These are phyloP conservation scores for Mucor sp. DNA, from an alignment of 371 early-diverging fungal genomes.

Conservation along the genomic window DNA sequence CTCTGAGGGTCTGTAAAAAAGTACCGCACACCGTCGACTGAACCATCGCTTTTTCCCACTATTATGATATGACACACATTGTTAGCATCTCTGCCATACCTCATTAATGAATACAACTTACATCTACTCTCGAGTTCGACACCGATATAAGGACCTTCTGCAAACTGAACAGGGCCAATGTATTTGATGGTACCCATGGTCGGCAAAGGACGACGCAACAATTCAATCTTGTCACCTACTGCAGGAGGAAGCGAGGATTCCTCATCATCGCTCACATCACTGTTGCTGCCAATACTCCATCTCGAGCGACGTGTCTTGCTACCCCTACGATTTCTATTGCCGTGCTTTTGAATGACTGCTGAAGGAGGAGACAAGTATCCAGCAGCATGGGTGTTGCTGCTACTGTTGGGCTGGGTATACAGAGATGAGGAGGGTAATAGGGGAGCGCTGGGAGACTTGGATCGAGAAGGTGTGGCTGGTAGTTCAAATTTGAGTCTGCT, in stretches of 20 bases:
- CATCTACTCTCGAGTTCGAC: slow-evolving; percentile 38
- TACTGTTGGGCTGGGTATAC: background rate
- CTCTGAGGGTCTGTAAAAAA: slow-evolving; percentile 35
- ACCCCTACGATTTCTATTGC: background rate
- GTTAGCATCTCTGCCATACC: too few species aligned
- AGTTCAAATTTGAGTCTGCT: slow-evolving; percentile 21
- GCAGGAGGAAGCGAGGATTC: slow-evolving; percentile 5
- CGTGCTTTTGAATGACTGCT: background rate
- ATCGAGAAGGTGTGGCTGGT: slow-evolving; percentile 16
- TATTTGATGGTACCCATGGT: slow-evolving; percentile 32
- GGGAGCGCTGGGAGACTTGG: slow-evolving; percentile 17
- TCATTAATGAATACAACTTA: slow-evolving; percentile 29
- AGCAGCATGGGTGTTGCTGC: background rate
- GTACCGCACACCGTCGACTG: slow-evolving; percentile 32
- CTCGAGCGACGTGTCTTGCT: slow-evolving; percentile 19
- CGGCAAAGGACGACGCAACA: slow-evolving; percentile 30
- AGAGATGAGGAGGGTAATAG: background rate
- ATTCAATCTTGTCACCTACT: slow-evolving; percentile 25
- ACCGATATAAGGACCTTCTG: slow-evolving; percentile 31
- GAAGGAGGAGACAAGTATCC: slow-evolving; percentile 4
- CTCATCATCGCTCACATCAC: slow-evolving; percentile 24
- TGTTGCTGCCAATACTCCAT: slow-evolving; percentile 29
- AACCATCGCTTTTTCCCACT: slow-evolving; percentile 41
- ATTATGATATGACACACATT: too few species aligned
- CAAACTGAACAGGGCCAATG: slow-evolving; percentile 32